Conservation (phyloP, 2,329 filamentous ascomycete species). For the Aspergillus calidoustus region DNA sequence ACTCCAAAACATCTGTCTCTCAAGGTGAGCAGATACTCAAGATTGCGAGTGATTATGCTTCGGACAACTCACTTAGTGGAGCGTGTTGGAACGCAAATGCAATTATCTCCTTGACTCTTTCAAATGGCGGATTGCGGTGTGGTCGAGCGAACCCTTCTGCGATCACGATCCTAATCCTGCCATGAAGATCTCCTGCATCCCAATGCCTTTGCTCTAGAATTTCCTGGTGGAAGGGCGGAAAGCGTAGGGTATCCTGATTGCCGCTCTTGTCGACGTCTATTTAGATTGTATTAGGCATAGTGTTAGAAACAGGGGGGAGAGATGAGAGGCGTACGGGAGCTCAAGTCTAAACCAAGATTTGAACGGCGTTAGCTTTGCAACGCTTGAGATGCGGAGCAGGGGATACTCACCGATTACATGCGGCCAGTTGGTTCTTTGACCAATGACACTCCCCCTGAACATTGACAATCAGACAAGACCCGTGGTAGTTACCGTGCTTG, state of each 20-base stretch:
- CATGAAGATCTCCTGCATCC: constrained; percentile 71
- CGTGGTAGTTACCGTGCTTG: not conserved
- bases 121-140: constrained; percentile 57
- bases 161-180: constrained; percentile 76
- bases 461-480: constrained; percentile 1
- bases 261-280: constrained; percentile 58
- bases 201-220: constrained; percentile 72
- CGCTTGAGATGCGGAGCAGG: not conserved
- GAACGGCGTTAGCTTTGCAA: constrained; percentile 8
- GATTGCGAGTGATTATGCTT: not conserved
- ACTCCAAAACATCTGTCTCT: constrained; percentile 70
- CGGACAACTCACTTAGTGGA: constrained; percentile 64
- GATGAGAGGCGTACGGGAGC: constrained; percentile 36
- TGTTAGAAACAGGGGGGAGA: constrained; percentile 19
- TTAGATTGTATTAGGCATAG: constrained; percentile 9
- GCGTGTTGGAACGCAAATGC: constrained; percentile 86
- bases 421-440: constrained; percentile 58
- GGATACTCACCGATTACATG: constrained; percentile 55
- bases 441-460: constrained; percentile 60
- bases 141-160: constrained; percentile 70
- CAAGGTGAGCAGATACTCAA: constrained; percentile 19
- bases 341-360: constrained; percentile 33
- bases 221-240: constrained; percentile 73
- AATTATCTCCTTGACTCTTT: constrained; percentile 72
- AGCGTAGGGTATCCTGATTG: constrained; percentile 66